phyloP scores from a whole-genome alignment of 2,329 filamentous ascomycete species.

The Dothistroma septosporum region DNA sequence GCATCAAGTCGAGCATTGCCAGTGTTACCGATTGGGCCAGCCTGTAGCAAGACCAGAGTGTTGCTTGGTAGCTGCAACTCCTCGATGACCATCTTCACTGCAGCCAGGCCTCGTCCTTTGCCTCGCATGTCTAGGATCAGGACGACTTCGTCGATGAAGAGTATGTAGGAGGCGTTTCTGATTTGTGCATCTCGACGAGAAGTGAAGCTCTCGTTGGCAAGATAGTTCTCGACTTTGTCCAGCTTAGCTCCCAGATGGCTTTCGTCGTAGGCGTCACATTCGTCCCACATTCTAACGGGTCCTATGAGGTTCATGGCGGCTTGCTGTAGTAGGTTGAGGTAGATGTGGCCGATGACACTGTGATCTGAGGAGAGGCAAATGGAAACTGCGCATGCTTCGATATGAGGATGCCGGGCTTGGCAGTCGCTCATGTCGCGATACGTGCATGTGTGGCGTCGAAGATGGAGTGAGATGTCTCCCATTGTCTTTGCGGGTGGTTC shows the following conservation, averaged over 20 bases:
- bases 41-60: constrained; percentile 17
- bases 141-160: constrained; percentile 16
- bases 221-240: constrained; percentile 22
- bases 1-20: constrained; percentile 8
- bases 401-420: constrained; percentile 2
- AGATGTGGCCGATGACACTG: constrained; percentile 7
- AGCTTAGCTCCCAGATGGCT: constrained; percentile 13
- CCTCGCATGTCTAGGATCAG: constrained; percentile 9
- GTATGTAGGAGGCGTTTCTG: constrained; percentile 5
- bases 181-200: constrained; percentile 7
- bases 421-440: background rate
- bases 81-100: constrained; percentile 8
- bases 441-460: background rate
- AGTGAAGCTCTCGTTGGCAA: constrained; percentile 19
- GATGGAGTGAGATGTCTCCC: background rate
- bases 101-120: constrained; percentile 9
- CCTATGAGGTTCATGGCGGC: background rate
- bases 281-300: constrained; percentile 14
- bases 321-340: constrained; percentile 10
- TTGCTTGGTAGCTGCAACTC: constrained; percentile 3
- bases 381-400: constrained; percentile 2
- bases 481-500: background rate
- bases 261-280: constrained; percentile 16
- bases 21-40: constrained; percentile 10
- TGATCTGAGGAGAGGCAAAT: background rate